phyloP scores from a whole-genome alignment of 2,329 filamentous ascomycete species.

The Fusarium lyarnte region DNA sequence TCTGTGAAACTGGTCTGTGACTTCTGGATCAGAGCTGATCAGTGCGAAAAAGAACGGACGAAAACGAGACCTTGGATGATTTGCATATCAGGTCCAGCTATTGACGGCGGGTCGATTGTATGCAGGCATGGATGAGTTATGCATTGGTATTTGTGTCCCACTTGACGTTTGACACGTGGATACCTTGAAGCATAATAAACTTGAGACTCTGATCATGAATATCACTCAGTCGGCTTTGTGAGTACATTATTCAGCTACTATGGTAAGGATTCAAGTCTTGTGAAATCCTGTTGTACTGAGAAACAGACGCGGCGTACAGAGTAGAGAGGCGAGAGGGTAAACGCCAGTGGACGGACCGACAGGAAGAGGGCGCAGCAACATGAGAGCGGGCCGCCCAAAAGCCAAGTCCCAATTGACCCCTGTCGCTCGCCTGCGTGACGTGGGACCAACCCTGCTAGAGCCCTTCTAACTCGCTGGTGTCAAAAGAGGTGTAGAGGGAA shows the following conservation, averaged over 20 bases:
- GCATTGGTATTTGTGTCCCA: slow-evolving; percentile 16
- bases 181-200: neutral
- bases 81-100: slow-evolving; percentile 20
- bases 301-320: neutral
- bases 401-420: slow-evolving; percentile 16
- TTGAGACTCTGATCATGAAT: neutral
- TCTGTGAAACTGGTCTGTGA: slow-evolving; percentile 28
- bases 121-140: slow-evolving; percentile 23
- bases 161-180: slow-evolving; percentile 37
- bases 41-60: slow-evolving; percentile 8
- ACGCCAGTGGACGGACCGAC: neutral
- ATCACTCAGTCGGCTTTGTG: neutral
- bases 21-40: neutral
- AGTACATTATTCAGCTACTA: neutral
- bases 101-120: slow-evolving; percentile 3
- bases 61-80: slow-evolving; percentile 18
- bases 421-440: slow-evolving; percentile 14
- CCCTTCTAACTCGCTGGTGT: neutral
- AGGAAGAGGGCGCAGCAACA: slow-evolving; percentile 11
- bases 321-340: neutral
- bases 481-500: neutral
- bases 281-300: neutral
- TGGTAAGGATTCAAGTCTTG: neutral
- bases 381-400: slow-evolving; percentile 17
- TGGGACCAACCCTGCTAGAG: slow-evolving; percentile 2